Percentiles rank a stretch among this genome's conserved stretches.
Evolutionary conservation across 768 basidiomycete genomes (phyloP).

Genomic region (Mycena pura): DNA sequence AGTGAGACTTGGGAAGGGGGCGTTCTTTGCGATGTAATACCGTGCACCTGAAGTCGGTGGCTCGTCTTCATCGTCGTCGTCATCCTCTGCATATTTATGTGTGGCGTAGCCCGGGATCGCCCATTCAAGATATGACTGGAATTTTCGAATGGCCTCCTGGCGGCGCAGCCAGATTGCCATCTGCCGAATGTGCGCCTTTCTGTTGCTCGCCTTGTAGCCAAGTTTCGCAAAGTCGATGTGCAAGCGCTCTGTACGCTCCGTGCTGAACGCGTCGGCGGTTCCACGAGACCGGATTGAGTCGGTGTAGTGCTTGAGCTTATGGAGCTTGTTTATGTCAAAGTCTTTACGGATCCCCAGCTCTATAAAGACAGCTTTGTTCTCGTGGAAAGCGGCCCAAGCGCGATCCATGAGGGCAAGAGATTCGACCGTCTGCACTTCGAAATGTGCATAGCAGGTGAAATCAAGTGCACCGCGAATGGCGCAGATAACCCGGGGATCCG

Average conservation of each 20-base stretch:
- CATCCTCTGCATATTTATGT: background rate
- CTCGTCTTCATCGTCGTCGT: background rate
- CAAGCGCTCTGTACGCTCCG: slow-evolving; percentile 39
- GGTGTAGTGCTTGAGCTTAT: slow-evolving; percentile 35
- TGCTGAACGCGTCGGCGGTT: slow-evolving; percentile 35
- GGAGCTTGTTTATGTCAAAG: too few relatives aligned
- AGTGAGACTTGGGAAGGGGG: background rate
- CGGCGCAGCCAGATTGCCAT: slow-evolving; percentile 43
- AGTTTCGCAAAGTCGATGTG: slow-evolving; percentile 42
- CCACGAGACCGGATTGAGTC: slow-evolving; percentile 32
- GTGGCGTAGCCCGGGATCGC: background rate
- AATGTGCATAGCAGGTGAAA: too few relatives aligned
- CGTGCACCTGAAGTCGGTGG: too few relatives aligned
- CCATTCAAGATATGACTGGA: background rate
- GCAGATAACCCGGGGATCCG: too few relatives aligned
- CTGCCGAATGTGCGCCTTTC: slow-evolving; percentile 34
- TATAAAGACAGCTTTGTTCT: too few relatives aligned
- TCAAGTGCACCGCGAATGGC: too few relatives aligned
- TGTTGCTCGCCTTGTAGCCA: slow-evolving; percentile 31
- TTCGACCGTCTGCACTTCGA: too few relatives aligned
- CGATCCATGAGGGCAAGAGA: too few relatives aligned
- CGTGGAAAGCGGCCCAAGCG: too few relatives aligned
- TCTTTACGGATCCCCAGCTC: too few relatives aligned
- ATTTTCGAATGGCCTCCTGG: slow-evolving; percentile 31
- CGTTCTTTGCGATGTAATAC: too few relatives aligned